Base-by-base conservation (phyloP, 257 asterid species). In the Jasminum sambac region DNA sequence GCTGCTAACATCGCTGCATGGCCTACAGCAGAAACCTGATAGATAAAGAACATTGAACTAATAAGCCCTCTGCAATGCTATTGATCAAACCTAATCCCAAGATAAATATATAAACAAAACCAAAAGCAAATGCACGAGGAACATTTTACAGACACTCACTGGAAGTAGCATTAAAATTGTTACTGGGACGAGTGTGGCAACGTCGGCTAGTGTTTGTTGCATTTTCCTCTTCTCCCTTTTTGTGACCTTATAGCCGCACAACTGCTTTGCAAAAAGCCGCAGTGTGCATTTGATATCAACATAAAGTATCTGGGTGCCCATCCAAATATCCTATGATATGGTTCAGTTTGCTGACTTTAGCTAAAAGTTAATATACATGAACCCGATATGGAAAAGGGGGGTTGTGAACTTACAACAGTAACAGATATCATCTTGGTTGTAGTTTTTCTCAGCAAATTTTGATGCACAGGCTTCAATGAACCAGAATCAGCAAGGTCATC, bases 1-100 rank as follows among this genome's bases (percentile, higher is more conserved):
- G 88, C 97, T 66, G 96, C 90, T 48, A 90, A 80, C 76, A 90
- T 87, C 21, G 95, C 97, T 62, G 96, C 97, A 83, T 90, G 97
- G 30, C 97, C 97, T 19, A 90, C 86, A 8, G 96, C 89, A 63
- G 97, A 82, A 30, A 90, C 86, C 96, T 90, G 84, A 67, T 67
- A 17, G 62, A 25, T 62, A n/a, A 26, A 63, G 8, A 30, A 52
- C 11, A 2, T 25, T 9, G 61, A 17, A 19, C 13, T 2, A 52
- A 23, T 23, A 52, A 52, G 26, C 60, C 19, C 25, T 50, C 60
- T 50, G 9, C 60, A 17, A 50, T 50, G 25, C 17, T 11, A 50
- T 50, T 23, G 24, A 50, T 7, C 17, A 44, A 44, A 16, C 12
- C 23, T 16, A 1, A 50, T 50, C 12, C 25, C 24, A 17, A 50